These are phyloP conservation scores for Reutealis trisperma DNA, from an alignment of 345 rosid genomes.

Conservation along the genomic window DNA sequence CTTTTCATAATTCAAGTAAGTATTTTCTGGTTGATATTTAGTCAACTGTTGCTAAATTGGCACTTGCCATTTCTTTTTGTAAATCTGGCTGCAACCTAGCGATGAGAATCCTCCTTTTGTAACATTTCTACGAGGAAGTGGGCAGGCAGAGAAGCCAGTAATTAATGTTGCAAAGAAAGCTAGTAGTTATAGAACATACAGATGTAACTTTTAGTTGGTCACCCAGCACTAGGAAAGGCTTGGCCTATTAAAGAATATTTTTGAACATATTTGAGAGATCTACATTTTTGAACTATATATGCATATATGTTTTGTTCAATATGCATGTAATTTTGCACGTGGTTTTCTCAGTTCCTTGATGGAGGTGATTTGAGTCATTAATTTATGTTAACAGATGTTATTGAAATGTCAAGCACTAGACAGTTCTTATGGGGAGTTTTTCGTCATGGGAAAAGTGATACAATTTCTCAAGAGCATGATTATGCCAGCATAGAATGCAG, in stretches of 20 bases:
- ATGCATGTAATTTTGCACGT: background rate
- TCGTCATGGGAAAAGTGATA: conserved; percentile 14
- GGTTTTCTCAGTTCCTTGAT: conserved; percentile 5
- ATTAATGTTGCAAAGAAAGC: background rate
- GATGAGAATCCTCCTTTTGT: background rate
- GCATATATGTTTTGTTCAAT: background rate
- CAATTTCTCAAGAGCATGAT: conserved; percentile 12
- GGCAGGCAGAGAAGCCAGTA: background rate
- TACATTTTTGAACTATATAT: background rate
- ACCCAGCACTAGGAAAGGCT: background rate
- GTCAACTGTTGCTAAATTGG: background rate
- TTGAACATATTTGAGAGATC: background rate
- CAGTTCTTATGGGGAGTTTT: conserved; percentile 51
- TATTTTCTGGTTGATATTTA: background rate
- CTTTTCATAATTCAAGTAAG: background rate
- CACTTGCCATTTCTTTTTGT: background rate
- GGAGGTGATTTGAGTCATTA: background rate
- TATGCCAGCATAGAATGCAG: background rate
- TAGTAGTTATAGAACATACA: background rate
- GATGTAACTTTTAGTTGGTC: background rate
- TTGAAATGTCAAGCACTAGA: conserved; percentile 18
- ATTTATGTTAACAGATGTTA: conserved; percentile 23
- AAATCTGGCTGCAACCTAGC: background rate
- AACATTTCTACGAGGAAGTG: background rate
- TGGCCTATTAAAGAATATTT: background rate